A percentile compares a stretch with the other conserved stretches of the same genome.
Conservation (phyloP, 2,329 filamentous ascomycete genomes). For the Penicillium sp. region DNA sequence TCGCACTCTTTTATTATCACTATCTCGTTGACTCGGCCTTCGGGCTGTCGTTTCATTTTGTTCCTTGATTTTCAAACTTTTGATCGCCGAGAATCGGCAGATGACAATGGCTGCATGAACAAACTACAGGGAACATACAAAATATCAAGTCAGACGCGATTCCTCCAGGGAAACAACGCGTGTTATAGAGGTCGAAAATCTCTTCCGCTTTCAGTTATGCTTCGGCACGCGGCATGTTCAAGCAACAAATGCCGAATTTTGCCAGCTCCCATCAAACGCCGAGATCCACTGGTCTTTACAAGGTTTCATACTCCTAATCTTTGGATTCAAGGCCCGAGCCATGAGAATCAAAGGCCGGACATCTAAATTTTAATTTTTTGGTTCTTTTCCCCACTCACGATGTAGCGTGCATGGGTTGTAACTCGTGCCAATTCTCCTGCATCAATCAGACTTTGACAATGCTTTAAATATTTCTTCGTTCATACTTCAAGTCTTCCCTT, state of each 20-base stretch:
- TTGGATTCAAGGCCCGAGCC: not conserved
- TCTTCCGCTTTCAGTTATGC: not conserved
- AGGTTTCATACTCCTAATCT: too few relatives aligned
- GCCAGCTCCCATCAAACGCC: not conserved
- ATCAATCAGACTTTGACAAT: not conserved
- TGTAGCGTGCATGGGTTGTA: not conserved
- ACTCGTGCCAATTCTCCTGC: not conserved
- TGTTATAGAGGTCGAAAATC: not conserved
- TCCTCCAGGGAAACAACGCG: not conserved
- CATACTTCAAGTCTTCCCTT: not conserved
- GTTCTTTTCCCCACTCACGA: not conserved
- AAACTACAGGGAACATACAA: not conserved
- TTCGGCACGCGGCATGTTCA: not conserved
- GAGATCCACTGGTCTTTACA: not conserved
- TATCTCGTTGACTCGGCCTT: not conserved
- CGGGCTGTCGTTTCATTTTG: not conserved
- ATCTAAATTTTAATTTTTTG: not conserved
- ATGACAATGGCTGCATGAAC: not conserved
- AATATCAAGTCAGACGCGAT: not conserved
- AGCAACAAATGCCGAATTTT: conserved; percentile 1
- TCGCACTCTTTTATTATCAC: not conserved
- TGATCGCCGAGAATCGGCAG: not conserved
- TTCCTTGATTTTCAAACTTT: not conserved
- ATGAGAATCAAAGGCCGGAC: not conserved
- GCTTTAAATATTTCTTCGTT: not conserved